phyloP scores from a whole-genome alignment of 148 eudicot species.

The Rhododendron williamsianum region DNA sequence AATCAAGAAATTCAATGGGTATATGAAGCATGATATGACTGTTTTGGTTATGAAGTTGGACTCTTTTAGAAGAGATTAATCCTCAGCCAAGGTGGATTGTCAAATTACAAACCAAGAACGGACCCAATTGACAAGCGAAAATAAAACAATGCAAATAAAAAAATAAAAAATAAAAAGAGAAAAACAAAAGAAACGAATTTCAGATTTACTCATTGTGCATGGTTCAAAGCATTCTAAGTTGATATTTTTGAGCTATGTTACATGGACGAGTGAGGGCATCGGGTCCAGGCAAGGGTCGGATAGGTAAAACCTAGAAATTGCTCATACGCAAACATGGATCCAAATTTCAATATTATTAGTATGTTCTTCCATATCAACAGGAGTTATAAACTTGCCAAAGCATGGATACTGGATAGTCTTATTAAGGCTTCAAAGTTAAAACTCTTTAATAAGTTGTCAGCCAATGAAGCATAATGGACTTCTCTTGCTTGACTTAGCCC shows the following conservation, averaged over 20 bases:
- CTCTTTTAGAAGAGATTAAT: neutral
- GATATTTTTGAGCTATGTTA: neutral
- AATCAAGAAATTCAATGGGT: neutral
- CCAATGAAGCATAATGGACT: neutral
- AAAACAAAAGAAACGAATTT: neutral
- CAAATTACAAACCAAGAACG: neutral
- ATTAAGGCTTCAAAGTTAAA: too few species aligned
- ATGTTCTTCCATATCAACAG: neutral
- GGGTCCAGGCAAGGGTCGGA: neutral
- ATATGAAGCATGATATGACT: neutral
- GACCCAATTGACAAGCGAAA: neutral
- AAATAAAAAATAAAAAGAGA: too few species aligned
- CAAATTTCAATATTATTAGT: neutral
- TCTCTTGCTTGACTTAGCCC: neutral
- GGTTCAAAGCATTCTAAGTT: neutral
- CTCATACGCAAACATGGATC: neutral
- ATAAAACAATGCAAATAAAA: neutral
- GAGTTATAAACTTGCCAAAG: neutral
- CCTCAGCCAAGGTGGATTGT: neutral
- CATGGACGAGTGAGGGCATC: neutral
- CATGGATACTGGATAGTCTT: too few species aligned
- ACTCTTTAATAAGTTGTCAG: neutral
- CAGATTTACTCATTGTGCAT: neutral
- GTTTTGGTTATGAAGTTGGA: neutral
- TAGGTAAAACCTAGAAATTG: neutral